A percentile compares a stretch with the other conserved stretches of the same genome.
phyloP scores from a whole-genome alignment of 1,284 basidiomycete genomes.

The Thelephora terrestris region DNA sequence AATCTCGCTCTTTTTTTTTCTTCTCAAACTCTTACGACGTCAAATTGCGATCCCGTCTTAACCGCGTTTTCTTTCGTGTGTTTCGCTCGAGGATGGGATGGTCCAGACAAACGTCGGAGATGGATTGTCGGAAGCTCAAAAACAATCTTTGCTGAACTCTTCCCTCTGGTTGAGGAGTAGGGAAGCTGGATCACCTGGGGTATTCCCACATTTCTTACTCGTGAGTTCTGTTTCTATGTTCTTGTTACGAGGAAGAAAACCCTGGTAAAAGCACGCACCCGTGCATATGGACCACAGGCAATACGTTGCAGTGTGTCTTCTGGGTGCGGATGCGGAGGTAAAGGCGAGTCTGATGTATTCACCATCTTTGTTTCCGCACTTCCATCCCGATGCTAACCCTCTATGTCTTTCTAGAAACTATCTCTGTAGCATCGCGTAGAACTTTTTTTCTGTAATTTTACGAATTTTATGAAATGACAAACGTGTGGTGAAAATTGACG shows the following conservation, averaged over 20 bases:
- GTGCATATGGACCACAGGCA: not conserved
- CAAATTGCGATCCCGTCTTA: conserved; percentile 70
- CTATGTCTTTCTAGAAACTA: no score
- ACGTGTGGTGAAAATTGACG: no score
- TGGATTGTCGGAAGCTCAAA: conserved; percentile 46
- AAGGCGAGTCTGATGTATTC: conserved; percentile 77
- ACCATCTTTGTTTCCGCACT: conserved; percentile 3
- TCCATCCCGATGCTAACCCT: no score
- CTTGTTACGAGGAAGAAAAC: conserved; percentile 55
- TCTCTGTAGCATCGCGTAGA: not conserved
- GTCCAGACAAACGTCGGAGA: conserved; percentile 89
- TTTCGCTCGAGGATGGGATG: conserved; percentile 41
- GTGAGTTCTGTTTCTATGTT: conserved; percentile 8
- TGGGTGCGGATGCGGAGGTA: conserved; percentile 64
- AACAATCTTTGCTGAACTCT: conserved; percentile 85
- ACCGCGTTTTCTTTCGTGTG: conserved; percentile 26
- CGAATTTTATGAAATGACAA: not conserved
- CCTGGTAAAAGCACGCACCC: conserved; percentile 82
- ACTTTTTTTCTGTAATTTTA: not conserved
- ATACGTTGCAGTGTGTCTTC: not conserved
- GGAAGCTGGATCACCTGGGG: conserved; percentile 87
- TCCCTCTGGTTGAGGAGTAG: conserved; percentile 79
- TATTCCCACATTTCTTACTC: conserved; percentile 41
- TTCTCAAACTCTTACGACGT: conserved; percentile 9
- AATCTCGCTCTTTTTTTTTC: not conserved